Evolutionary conservation across 352 stramenopile genomes (phyloP).

Genomic region (Globisporangium viniferum): DNA sequence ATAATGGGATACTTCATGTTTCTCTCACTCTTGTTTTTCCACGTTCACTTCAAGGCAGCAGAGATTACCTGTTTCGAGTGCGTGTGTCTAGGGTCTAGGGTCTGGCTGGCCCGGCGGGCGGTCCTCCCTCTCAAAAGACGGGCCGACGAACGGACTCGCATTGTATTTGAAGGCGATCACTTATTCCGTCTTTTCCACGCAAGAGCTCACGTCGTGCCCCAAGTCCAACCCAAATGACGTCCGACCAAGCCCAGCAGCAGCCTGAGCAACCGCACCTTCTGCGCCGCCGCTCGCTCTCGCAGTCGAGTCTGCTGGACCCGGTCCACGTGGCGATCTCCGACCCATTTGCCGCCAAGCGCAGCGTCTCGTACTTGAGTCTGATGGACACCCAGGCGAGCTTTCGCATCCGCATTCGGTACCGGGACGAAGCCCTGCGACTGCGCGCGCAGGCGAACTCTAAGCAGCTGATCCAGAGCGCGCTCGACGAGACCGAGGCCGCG

Average conservation of each 20-base stretch:
- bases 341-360: not conserved
- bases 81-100: too few species aligned
- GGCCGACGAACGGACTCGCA: too few species aligned
- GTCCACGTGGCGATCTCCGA: not conserved
- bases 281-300: conserved; percentile 6
- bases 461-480: conserved; percentile 31
- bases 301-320: not conserved
- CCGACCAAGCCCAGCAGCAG: not conserved
- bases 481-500: conserved; percentile 14
- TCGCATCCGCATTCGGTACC: conserved; percentile 30
- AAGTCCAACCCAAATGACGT: not conserved
- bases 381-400: not conserved
- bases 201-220: not conserved
- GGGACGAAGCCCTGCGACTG: conserved; percentile 37
- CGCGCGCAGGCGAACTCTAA: conserved; percentile 28
- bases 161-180: not conserved
- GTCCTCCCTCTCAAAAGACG: too few species aligned
- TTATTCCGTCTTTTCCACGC: not conserved
- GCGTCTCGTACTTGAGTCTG: not conserved
- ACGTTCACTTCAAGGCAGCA: too few species aligned
- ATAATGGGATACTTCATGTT: too few species aligned
- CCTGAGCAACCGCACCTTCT: not conserved
- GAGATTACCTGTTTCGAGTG: too few species aligned
- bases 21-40: too few species aligned
- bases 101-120: too few species aligned